Evolutionary conservation across 2,329 filamentous ascomycete genomes (phyloP), one percentile per base, ranked within the genome.

Genomic region (Paecilomyces variotii): DNA sequence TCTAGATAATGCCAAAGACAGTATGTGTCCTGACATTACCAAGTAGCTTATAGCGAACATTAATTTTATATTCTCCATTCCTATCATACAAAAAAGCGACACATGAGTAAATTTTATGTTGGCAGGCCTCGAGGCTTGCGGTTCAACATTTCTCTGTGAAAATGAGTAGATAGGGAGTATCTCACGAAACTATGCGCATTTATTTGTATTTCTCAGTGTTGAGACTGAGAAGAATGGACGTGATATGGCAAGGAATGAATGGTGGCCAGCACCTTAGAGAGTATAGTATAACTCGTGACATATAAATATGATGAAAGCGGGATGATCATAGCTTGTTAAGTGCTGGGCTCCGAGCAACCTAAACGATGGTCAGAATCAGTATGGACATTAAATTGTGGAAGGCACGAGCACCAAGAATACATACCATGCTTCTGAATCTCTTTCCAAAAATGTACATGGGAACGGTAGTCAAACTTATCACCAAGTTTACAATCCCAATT

Each of bases 401-500:
- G 39, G 19, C 19, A 45, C 19, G 14, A 45, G 19, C 6, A 10
- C n/a, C 19, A 45, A 19, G n/a, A 28, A 51, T 34, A 61, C 66
- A 59, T 57, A 68, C 65, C 54, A 64, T 60, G 52, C 70, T 67
- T 39, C 73, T 67, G 54, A 75, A 69, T 30, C 65, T 59, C 63
- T 68, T 70, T 7, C 68, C 68, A 55, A 63, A 70, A 2, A 70
- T 61, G 60, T 70, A 70, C 61, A 67, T 65, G 0, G 67, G 66
- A 24, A 70, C 50, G 2, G 63, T 63, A n/a, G 64, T 39, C 1
- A 56, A 26, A 10, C 57, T 61, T n/a, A 68, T 57, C 0, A 61
- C 60, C n/a, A 59, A 30, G 27, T 60, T 61, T 30, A 62, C 51
- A 14, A 28, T 54, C 11, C 56, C 51, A 60, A 34, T 57, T 11